Base-by-base conservation (phyloP, 108 stramenopile genomes). In the Hondaea fermentalgiana region DNA sequence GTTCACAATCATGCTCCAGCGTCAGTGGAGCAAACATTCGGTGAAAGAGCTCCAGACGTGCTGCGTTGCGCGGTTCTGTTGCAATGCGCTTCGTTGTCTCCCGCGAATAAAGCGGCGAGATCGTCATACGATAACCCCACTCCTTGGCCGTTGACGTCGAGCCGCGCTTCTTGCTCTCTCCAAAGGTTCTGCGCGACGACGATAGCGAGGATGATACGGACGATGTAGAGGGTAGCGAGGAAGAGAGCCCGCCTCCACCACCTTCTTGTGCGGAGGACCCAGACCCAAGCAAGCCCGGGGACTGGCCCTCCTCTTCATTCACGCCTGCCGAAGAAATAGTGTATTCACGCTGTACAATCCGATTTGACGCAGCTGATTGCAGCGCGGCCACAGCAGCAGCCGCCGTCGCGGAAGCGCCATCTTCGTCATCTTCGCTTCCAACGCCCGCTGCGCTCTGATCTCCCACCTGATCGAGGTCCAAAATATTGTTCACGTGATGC, bases 121-220 rank as follows among this genome's bases (percentile, higher is more conserved):
- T 83, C n/a, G 76, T 83, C 76, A 83, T 83, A 17, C 76, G 45
- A 45, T 83, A 83, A 23, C 76, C 76, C 76, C 76, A 83, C 51
- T 83, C 76, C 76, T 83, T 83, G 19, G 45, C 17, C 49, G 76
- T 21, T 12, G 55, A 57, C 55, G 4, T 57, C 8, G 55, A 57
- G 14, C 49, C 51, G 25, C 76, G 76, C 28, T 83, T 83, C 51
- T 69, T 69, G 42, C n/a, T 42, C 42, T 69, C 42, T 17, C 35
- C 49, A 35, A 16, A 83, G 12, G 45, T 23, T 53, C 51, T 10
- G 17, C 76, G 45, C 51, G 76, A 47, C 2, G 76, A 25, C 2
- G 19, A 17, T 72, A 19, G 72, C 17, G 72, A 25, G n/a, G 23
- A 17, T 72, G 35, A 35, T 35, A 35, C 35, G 35, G 35, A 35